Base-by-base conservation (phyloP, 371 early-diverging fungal genomes). In the Mucor piriformis region DNA sequence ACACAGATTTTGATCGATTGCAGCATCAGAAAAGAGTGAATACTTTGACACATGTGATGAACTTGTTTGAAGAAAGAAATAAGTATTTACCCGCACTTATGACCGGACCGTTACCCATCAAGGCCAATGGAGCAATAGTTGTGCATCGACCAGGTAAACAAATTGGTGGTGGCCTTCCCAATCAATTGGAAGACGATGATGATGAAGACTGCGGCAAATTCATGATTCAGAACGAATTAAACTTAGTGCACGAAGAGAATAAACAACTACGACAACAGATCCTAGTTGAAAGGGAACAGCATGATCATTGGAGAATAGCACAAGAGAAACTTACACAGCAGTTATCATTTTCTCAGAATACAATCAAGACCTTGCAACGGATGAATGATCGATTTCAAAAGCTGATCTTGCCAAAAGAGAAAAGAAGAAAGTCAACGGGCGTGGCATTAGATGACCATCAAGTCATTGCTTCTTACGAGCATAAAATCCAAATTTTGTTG, bases 121-220 rank as follows among this genome's bases (percentile, higher is more conserved):
- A 67, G 50, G 67, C 67, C 11, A 67, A 67, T 24, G 67, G 67
- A 0, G 67, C 67, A 5, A 67, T 67, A 46, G 67, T 67, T 1
- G 58, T 67, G 2, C 51, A 67, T 15, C 48, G 67, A 18, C 67
- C 67, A 1, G 25, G 1, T 15, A 25, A 48, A 29, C n/a, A n/a
- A n/a, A n/a, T n/a, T n/a, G n/a, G n/a, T n/a, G n/a, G n/a, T n/a
- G n/a, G n/a, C n/a, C n/a, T n/a, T n/a, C n/a, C n/a, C n/a, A n/a
- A n/a, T n/a, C n/a, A n/a, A n/a, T n/a, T n/a, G n/a, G n/a, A n/a
- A 20, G 43, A 6, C 7, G 43, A 42, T 15, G 43, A 18, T 5
- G 20, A 42, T 18, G 20, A 24, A 42, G 42, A 55, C 5, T 47
- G 18, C 12, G 12, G n/a, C n/a, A n/a, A n/a, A n/a, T n/a, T 37